These are phyloP conservation scores for Bruguiera parviflora DNA, from an alignment of 345 rosid species.

Conservation along the genomic window DNA sequence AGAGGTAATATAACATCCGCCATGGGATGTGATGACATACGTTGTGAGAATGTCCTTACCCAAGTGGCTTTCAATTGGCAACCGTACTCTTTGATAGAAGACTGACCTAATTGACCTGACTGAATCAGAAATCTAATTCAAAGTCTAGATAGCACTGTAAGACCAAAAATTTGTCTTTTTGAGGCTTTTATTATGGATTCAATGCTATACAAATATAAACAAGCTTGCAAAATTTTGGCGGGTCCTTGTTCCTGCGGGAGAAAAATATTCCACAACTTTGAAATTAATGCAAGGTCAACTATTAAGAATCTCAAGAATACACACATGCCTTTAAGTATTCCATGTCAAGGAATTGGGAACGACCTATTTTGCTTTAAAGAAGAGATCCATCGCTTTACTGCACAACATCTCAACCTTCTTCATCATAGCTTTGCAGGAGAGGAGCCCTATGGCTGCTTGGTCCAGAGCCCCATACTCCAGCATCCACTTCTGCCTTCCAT, in stretches of 20 bases:
- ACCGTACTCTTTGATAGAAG: too few relatives aligned
- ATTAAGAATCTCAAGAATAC: not conserved
- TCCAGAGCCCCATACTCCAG: slow-evolving; percentile 9
- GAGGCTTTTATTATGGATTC: too few relatives aligned
- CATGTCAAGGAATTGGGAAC: not conserved
- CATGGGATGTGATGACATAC: too few relatives aligned
- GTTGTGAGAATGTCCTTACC: not conserved
- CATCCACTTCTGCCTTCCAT: slow-evolving; percentile 19
- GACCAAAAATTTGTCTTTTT: too few relatives aligned
- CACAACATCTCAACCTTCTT: slow-evolving; percentile 23
- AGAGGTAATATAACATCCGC: too few relatives aligned
- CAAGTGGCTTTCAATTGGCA: not conserved
- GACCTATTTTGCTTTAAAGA: slow-evolving; percentile 12
- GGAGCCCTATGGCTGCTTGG: slow-evolving; percentile 31
- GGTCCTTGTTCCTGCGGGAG: too few relatives aligned
- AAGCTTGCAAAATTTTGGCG: too few relatives aligned
- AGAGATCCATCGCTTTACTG: slow-evolving; percentile 5
- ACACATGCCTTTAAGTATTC: not conserved
- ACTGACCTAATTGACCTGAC: too few relatives aligned
- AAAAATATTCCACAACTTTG: not conserved
- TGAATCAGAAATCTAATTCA: too few relatives aligned
- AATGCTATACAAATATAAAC: too few relatives aligned
- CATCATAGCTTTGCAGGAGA: slow-evolving; percentile 36
- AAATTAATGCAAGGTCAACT: not conserved
- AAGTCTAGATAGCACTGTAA: too few relatives aligned